Base-by-base conservation (phyloP, 1,284 basidiomycete species). In the Ganoderma sinense region DNA sequence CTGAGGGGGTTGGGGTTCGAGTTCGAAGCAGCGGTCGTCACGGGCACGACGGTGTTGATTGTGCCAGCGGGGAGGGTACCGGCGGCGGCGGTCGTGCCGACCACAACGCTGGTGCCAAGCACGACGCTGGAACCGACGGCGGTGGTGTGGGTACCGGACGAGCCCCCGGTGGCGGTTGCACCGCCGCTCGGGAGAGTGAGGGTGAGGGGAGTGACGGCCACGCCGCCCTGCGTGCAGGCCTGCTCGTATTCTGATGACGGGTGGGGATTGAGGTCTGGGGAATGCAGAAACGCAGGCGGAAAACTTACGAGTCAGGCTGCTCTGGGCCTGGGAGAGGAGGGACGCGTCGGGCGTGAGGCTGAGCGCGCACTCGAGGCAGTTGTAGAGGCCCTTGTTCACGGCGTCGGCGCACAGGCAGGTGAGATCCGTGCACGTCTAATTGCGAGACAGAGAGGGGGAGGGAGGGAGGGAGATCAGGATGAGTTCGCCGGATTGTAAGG, bases 301-400 rank as follows among this genome's bases (percentile, higher is more conserved):
- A 8, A 11, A 62, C 64, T 18, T 14, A 75, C 74, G 62, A 51
- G 64, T 33, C 41, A 72, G 51, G 58, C 31, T 65, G 45, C 29
- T 23, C 69, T 75, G 70, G 18, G 45, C 68, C 66, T 71, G 48
- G 13, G 36, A n/a, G 8, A 48, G 45, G 45, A 48, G 23, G 26
- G 33, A 29, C 31, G 67, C 55, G 40, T 65, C 66, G 33, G 71
- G 66, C 8, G 43, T 56, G 62, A 72, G n/a, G 20, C 18, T 55
- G 48, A 73, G 68, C 13, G 66, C 66, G 61, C 74, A 75, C 64
- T 73, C 67, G 53, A 75, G 69, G 62, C 74, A 75, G 66, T 11
- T 64, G 60, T 61, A 69, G 67, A 75, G 68, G 18, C 68, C 72
- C 10, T 20, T 55, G 67, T 64, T 69, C 11, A 67, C 53, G n/a